These are phyloP conservation scores for Skeletonema menzelii DNA, from an alignment of 108 stramenopile species.

Conservation along the genomic window DNA sequence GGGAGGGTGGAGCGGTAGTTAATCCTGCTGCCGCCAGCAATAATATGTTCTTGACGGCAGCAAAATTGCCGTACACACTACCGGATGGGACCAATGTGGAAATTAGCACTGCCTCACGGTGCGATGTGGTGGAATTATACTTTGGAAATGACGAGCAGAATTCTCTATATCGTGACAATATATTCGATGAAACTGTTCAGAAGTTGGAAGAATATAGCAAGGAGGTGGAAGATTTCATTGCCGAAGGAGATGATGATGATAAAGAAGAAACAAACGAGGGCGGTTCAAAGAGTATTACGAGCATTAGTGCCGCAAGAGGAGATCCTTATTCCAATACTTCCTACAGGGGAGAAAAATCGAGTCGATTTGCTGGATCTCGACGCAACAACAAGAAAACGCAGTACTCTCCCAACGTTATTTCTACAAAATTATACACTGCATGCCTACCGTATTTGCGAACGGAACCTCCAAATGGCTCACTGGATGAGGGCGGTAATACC, in stretches of 20 bases:
- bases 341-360: slow-evolving; percentile 37
- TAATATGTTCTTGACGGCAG: slow-evolving; percentile 54
- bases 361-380: slow-evolving; percentile 9
- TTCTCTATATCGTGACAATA: slow-evolving; percentile 38
- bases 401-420: slow-evolving; percentile 26
- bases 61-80: slow-evolving; percentile 57
- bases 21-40: slow-evolving; percentile 25
- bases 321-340: slow-evolving; percentile 43
- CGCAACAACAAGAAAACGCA: slow-evolving; percentile 3
- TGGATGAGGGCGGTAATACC: neutral
- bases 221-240: slow-evolving; percentile 27
- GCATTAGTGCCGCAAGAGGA: slow-evolving; percentile 8
- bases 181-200: slow-evolving; percentile 31
- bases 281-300: neutral
- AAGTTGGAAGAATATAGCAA: slow-evolving; percentile 18
- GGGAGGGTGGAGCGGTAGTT: slow-evolving; percentile 1
- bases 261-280: slow-evolving; percentile 20
- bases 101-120: slow-evolving; percentile 62
- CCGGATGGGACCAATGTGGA: slow-evolving; percentile 81
- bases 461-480: slow-evolving; percentile 12
- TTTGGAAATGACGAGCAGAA: slow-evolving; percentile 49
- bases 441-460: slow-evolving; percentile 43
- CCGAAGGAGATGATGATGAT: slow-evolving; percentile 16
- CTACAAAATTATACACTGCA: slow-evolving; percentile 35
- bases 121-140: slow-evolving; percentile 66